phyloP scores from a whole-genome alignment of 495 filamentous ascomycete genomes.

The Apiosordaria backusii region DNA sequence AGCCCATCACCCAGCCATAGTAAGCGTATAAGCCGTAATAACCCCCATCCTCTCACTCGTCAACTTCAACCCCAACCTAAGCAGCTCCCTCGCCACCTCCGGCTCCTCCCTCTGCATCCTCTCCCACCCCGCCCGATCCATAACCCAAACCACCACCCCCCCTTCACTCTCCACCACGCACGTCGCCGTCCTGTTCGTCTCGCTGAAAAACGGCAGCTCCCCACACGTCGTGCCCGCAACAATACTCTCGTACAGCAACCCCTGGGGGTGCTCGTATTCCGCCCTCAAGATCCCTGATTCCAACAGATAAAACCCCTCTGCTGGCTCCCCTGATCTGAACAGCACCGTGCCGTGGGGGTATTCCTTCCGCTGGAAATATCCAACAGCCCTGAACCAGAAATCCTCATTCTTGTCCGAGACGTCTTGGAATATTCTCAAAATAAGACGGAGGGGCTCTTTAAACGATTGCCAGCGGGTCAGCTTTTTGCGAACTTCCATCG shows the following conservation, averaged over 20 bases:
- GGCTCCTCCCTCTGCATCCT: constrained; percentile 63
- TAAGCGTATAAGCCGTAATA: constrained; percentile 61
- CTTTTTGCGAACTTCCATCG: constrained; percentile 44
- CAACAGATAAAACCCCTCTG: constrained; percentile 84
- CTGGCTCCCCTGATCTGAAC: constrained; percentile 66
- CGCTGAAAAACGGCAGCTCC: constrained; percentile 92
- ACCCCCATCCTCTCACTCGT: constrained; percentile 87
- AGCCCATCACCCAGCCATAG: constrained; percentile 37
- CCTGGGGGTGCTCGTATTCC: constrained; percentile 87
- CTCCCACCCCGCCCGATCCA: constrained; percentile 67
- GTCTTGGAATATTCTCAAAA: constrained; percentile 88
- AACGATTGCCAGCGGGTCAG: constrained; percentile 71
- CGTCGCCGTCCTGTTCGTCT: constrained; percentile 80
- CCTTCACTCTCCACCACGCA: constrained; percentile 71
- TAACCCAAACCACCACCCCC: constrained; percentile 69
- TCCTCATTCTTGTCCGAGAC: constrained; percentile 81
- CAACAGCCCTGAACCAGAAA: constrained; percentile 80
- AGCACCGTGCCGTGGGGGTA: constrained; percentile 67
- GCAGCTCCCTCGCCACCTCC: constrained; percentile 76
- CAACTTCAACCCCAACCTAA: constrained; percentile 80
- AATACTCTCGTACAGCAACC: constrained; percentile 83
- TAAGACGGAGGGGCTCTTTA: constrained; percentile 82
- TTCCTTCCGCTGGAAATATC: constrained; percentile 66
- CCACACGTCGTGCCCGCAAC: constrained; percentile 93
- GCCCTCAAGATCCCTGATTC: constrained; percentile 84